A percentile compares a stretch with the other conserved stretches of the same genome.
Conservation (phyloP, 2,329 filamentous ascomycete genomes). For the Talaromyces sp. region DNA sequence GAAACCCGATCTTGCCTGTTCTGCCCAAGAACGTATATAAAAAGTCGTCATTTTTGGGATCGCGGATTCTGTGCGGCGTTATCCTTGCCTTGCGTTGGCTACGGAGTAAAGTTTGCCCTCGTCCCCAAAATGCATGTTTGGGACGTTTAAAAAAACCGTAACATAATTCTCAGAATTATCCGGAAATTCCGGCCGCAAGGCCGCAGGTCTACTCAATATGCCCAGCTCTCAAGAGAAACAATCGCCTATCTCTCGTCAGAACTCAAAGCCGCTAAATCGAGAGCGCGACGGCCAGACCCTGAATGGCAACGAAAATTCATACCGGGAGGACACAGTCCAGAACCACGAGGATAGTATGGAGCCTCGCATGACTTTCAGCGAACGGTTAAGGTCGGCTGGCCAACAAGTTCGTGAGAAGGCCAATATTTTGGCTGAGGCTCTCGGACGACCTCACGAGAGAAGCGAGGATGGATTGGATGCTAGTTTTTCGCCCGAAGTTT, state of each 20-base stretch:
- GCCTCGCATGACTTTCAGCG: conserved; percentile 9
- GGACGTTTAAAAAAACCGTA: no score
- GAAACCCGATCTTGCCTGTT: no score
- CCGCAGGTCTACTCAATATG: not conserved
- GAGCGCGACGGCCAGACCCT: not conserved
- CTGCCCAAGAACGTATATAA: no score
- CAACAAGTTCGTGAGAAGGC: conserved; percentile 15
- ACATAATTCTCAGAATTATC: no score
- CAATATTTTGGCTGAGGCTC: conserved; percentile 15
- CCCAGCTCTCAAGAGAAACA: not conserved
- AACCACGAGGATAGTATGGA: conserved; percentile 10
- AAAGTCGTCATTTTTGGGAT: no score
- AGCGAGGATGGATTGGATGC: conserved; percentile 18
- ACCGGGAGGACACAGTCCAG: not conserved
- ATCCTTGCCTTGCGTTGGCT: no score
- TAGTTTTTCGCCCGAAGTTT: conserved; percentile 16
- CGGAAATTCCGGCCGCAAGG: not conserved
- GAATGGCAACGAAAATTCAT: not conserved
- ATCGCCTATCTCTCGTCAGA: not conserved
- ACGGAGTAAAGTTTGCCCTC: no score
- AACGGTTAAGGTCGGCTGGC: conserved; percentile 17
- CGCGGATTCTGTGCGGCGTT: no score
- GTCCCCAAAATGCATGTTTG: no score
- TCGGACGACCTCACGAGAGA: conserved; percentile 18
- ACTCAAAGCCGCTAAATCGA: not conserved